phyloP scores from a whole-genome alignment of 805 yeast genomes.

The Lachancea sp. region DNA sequence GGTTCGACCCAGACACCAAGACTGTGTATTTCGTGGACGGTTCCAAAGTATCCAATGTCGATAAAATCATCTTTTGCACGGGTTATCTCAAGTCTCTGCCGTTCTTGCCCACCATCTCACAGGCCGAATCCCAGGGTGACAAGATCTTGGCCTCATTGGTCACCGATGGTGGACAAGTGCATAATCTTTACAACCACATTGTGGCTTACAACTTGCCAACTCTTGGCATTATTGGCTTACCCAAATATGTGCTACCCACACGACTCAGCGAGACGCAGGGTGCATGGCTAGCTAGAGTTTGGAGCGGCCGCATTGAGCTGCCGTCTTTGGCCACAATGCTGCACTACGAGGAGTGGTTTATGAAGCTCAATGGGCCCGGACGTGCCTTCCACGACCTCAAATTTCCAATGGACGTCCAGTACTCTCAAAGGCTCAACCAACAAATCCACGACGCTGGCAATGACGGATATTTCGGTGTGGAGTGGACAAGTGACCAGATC shows the following conservation, averaged over 20 bases:
- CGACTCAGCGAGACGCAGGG: constrained; percentile 56
- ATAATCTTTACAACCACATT: constrained; percentile 50
- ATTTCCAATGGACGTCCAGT: constrained; percentile 54
- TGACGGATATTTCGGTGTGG: constrained; percentile 43
- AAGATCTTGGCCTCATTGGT: constrained; percentile 31
- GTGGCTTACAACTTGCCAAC: constrained; percentile 54
- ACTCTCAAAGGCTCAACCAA: constrained; percentile 41
- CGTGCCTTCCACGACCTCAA: constrained; percentile 46
- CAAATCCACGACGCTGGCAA: constrained; percentile 34
- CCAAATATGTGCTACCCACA: constrained; percentile 54
- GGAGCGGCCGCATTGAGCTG: constrained; percentile 46
- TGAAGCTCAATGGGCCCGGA: constrained; percentile 42
- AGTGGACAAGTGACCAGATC: constrained; percentile 45
- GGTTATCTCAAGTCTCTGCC: constrained; percentile 69
- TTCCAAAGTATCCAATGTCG: constrained; percentile 40
- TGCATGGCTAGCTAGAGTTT: constrained; percentile 53
- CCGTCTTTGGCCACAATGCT: constrained; percentile 46
- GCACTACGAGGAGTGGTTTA: constrained; percentile 36
- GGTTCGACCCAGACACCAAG: constrained; percentile 35
- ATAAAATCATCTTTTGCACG: constrained; percentile 60
- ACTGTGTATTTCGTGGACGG: constrained; percentile 47
- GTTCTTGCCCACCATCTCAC: constrained; percentile 37
- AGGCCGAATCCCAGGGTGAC: constrained; percentile 9
- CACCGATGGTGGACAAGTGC: constrained; percentile 43
- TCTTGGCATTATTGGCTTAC: constrained; percentile 53